Base-by-base conservation (phyloP, 2,329 filamentous ascomycete genomes). In the Sarocladium brachiariae region DNA sequence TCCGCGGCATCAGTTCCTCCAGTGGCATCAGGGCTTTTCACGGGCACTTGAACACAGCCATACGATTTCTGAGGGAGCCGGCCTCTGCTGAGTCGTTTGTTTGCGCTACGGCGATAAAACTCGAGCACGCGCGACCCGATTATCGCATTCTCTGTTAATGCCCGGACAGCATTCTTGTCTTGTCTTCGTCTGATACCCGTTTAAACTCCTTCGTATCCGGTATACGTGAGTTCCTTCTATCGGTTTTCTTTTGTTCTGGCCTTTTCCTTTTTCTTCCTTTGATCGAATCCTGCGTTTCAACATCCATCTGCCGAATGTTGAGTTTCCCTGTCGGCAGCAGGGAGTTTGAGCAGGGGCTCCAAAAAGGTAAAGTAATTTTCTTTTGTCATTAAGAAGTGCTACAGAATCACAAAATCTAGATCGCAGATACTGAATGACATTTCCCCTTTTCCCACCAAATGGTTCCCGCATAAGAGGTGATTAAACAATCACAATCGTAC, bases 31-130 rank as follows among this genome's bases (percentile, higher is more conserved):
- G 35, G 18, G 19, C 35, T 19, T 18, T 39, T 13, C 35, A 39
- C 13, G 35, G 13, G 35, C 35, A 39, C 35, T 21, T 37, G 2
- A 49, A 47, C 51, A 30, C 30, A 41, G 9, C 49, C 30, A 33
- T 25, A 45, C 19, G 37, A 49, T 4, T 4, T 14, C 3, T 30
- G 21, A 25, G 21, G 19, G 35, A 35, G 6, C 46, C 49, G 13
- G 38, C 33, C 9, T 59, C 56, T 7, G 52, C 56, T n/a, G 41
- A 46, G 14, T 59, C 57, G 6, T 58, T 56, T 30, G 54, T 57
- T 21, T 57, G 57, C 25, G 24, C 31, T 21, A 41, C 50, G 18
- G 55, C 57, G 34, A 35, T 51, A n/a, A 47, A 51, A 25, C 46
- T 55, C 19, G 35, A 47, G 16, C 13, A 33, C 8, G 10, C 19